Base-by-base conservation (phyloP, 441 rosid genomes). In the Breynia disticha region DNA sequence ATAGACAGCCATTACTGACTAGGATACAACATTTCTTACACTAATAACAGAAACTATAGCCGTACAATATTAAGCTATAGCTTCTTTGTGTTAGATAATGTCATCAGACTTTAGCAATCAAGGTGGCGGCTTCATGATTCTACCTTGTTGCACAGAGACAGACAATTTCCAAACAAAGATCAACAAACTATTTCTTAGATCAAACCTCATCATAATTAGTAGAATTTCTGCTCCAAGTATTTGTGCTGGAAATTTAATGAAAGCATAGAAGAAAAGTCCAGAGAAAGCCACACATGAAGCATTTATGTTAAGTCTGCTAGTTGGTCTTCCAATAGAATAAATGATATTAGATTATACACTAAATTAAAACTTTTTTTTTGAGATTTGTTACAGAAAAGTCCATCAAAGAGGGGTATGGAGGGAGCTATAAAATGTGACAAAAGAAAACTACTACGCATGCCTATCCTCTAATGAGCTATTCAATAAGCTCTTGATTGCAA, bases 81-180 rank as follows among this genome's bases (percentile, higher is more conserved):
- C 57, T 20, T 63, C 32, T 11, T 20, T 21, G 11, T 46, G 17
- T 32, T 18, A 46, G 54, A 19, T 17, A 49, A 35, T 49, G 15
- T 37, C 8, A 0, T 22, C 22, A 1, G 47, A 48, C 16, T 38
- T 46, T 43, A 49, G 63, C 60, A 37, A 16, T 58, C 57, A 17
- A 17, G 61, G 16, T 19, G 32, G 51, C 46, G 37, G 65, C 61
- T n/a, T 35, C 61, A 55, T 45, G 16, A 18, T 45, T 32, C 42
- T 17, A 50, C 49, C 55, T 43, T 28, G 52, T 58, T 59, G 52
- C 7, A 46, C 49, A 62, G 16, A 50, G 50, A 48, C 52, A 47
- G 60, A 52, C 63, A 43, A 41, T 38, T 21, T 62, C 32, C 53
- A 46, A 52, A 51, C 19, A 17, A 56, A 28, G 56, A 19, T 44